Conservation (phyloP, 805 yeast genomes). For the Starmerella ratchasimensis region DNA sequence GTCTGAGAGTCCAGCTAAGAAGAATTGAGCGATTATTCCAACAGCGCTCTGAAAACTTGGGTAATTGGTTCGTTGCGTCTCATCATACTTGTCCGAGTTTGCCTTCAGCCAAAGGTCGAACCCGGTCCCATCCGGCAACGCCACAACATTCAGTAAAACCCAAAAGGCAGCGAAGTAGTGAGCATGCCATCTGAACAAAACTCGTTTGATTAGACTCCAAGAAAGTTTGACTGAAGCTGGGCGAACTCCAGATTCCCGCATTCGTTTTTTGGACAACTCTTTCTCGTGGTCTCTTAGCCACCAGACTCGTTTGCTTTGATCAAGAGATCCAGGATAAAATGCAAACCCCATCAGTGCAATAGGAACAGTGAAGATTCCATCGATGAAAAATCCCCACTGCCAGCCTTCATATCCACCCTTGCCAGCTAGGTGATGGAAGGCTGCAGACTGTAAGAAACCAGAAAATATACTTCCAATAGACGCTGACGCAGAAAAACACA, state of each 20-base stretch:
- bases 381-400: conserved; percentile 58
- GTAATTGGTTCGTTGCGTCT: conserved; percentile 29
- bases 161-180: conserved; percentile 27
- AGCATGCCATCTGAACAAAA: conserved; percentile 25
- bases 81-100: conserved; percentile 24
- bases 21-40: conserved; percentile 31
- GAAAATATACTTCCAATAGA: conserved; percentile 33
- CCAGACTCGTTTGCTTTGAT: conserved; percentile 23
- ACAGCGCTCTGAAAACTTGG: conserved; percentile 33
- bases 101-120: conserved; percentile 31
- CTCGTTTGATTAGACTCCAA: conserved; percentile 18
- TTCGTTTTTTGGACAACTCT: conserved; percentile 24
- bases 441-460: conserved; percentile 35
- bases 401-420: conserved; percentile 37
- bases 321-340: conserved; percentile 44
- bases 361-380: conserved; percentile 37
- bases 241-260: conserved; percentile 22
- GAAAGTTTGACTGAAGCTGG: conserved; percentile 18
- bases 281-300: conserved; percentile 27
- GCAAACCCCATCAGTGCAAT: conserved; percentile 31
- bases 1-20: conserved; percentile 30
- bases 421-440: conserved; percentile 30
- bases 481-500: conserved; percentile 31
- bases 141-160: conserved; percentile 30
- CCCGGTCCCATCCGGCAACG: conserved; percentile 32